Evolutionary conservation across 2,329 filamentous ascomycete species (phyloP), one percentile per base, ranked within the genome.

Genomic region (Aurifilum marmelostoma): DNA sequence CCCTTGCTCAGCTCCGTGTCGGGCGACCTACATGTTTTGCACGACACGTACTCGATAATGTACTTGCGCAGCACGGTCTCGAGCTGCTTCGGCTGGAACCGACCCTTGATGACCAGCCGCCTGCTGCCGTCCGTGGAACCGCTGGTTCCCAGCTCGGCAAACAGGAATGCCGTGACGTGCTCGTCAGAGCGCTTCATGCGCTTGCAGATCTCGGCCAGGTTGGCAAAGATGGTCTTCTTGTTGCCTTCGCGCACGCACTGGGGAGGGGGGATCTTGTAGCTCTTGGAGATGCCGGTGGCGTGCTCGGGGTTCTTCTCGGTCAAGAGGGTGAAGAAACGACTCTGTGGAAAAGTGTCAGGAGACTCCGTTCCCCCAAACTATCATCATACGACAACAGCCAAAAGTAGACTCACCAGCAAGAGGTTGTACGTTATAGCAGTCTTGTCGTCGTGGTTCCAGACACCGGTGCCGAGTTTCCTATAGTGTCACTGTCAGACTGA

Each of bases 151-250:
- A 99, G 88, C 82, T 99, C 96, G 74, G 96, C 94, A 82, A 99
- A 97, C 73, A 99, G 84, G 85, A 97, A 98, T 76, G 95, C 91
- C 66, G 94, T 98, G 74, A 99, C 92, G 84, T 97, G 96, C 83
- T 99, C 96, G 79, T 98, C 95, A 73, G 92, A 94, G 81, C 96
- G 90, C 90, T 99, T 99, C 94, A 99, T 98, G 77, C 95, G 90
- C 88, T 97, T 97, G 88, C 94, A 97, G 77, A 99, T 98, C 80
- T 99, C 96, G 80, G 93, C 89, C 78, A 99, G 96, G 85, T 99
- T 99, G 85, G 95, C 96, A 78, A 99, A 99, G 78, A 99, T 97
- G 72, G 96, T 99, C 91, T 97, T 97, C 89, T 97, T 97, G 90
- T 99, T 99, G 80, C 96, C 96, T 94, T 99, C 96, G 84, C 96